Conservation (phyloP, 2,329 filamentous ascomycete species). For the Cercospora sp. region DNA sequence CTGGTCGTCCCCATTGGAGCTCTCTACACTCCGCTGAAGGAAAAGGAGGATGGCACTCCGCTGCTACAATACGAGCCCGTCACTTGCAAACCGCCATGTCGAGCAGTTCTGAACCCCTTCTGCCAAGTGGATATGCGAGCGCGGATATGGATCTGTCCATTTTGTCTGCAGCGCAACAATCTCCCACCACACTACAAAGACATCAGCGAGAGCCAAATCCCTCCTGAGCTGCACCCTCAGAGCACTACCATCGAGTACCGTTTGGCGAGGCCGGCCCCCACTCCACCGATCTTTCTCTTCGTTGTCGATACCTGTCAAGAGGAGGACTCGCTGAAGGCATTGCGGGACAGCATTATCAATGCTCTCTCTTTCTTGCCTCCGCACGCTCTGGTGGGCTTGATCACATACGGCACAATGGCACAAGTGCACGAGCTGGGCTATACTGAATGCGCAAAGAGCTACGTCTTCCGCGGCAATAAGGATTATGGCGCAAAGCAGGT, state of each 20-base stretch:
- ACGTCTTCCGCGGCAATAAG: constrained; percentile 96
- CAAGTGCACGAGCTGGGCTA: constrained; percentile 99
- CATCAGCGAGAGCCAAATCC: constrained; percentile 78
- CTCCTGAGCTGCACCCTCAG: constrained; percentile 75
- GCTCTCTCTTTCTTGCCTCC: constrained; percentile 79
- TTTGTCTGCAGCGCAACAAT: constrained; percentile 79
- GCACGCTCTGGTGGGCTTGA: constrained; percentile 76
- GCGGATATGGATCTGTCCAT: constrained; percentile 84
- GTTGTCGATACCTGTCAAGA: constrained; percentile 88
- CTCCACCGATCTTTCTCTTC: constrained; percentile 81
- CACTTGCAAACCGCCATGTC: constrained; percentile 92
- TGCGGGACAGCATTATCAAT: constrained; percentile 86
- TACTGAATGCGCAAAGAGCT: constrained; percentile 96
- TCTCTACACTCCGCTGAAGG: constrained; percentile 92
- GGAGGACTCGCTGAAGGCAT: constrained; percentile 76
- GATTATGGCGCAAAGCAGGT: constrained; percentile 98
- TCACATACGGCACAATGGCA: constrained; percentile 91
- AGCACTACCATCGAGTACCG: constrained; percentile 91
- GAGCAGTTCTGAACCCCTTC: constrained; percentile 94
- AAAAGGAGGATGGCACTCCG: constrained; percentile 78
- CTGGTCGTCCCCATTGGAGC: constrained; percentile 81
- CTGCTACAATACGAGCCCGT: constrained; percentile 94
- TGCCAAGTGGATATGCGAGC: constrained; percentile 85
- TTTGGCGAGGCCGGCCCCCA: constrained; percentile 77
- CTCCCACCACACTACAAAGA: constrained; percentile 87